Conservation (phyloP, 352 stramenopile genomes). For the Aphanomyces euteiches region DNA sequence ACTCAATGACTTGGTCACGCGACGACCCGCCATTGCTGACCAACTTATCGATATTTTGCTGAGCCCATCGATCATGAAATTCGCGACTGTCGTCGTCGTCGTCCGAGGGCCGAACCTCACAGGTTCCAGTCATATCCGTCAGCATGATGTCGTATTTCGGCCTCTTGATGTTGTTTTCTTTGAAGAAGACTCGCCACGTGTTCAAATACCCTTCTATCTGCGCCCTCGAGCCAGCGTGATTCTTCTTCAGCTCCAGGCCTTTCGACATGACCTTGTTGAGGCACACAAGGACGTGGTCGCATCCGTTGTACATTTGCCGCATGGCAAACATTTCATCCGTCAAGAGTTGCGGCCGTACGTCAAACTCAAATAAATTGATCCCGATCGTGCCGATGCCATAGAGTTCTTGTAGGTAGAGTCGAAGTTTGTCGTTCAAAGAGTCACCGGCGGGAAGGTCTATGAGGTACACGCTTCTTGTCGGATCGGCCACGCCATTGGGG, state of each 20-base stretch:
- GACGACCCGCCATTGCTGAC: not conserved
- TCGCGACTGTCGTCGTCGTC: not conserved
- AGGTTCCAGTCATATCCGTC: not conserved
- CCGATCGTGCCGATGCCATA: slow-evolving; percentile 8
- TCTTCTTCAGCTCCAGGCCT: not conserved
- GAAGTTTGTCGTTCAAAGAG: not conserved
- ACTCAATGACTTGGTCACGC: slow-evolving; percentile 1
- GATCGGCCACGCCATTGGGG: not conserved
- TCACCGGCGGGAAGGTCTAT: not conserved
- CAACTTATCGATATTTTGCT: slow-evolving; percentile 4
- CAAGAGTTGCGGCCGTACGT: not conserved
- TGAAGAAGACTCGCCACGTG: not conserved
- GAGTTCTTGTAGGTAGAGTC: not conserved
- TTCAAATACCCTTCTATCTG: not conserved
- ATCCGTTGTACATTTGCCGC: not conserved
- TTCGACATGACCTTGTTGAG: slow-evolving; percentile 12
- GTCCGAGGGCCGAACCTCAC: not conserved
- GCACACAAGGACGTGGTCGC: slow-evolving; percentile 10
- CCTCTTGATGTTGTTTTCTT: not conserved
- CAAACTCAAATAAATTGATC: slow-evolving; percentile 10
- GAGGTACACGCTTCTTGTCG: not conserved
- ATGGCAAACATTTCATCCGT: not conserved
- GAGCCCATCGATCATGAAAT: not conserved
- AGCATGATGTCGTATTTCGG: not conserved
- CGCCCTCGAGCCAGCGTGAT: not conserved